Conservation (phyloP, 1,284 basidiomycete genomes). For the Cystobasidium pallidum region DNA sequence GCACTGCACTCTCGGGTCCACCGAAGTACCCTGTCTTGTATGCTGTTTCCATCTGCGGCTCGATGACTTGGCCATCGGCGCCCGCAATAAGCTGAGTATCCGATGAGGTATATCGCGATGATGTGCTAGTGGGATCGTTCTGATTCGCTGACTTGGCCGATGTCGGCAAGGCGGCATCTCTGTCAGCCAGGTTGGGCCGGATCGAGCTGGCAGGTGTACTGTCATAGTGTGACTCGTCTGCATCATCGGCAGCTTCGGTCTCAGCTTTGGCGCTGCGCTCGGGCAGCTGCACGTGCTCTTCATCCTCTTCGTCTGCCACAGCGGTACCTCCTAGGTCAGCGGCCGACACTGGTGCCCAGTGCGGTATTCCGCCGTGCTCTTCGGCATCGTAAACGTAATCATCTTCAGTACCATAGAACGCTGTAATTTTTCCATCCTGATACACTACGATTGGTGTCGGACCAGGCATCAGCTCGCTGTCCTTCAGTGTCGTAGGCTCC, state of each 20-base stretch:
- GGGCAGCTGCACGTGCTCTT: not conserved
- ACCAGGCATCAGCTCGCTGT: constrained; percentile 59
- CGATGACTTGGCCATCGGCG: not conserved
- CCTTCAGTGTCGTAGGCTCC: constrained; percentile 90
- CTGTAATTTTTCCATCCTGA: constrained; percentile 40
- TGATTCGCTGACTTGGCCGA: not conserved
- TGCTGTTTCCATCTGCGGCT: not conserved
- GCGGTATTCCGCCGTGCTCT: constrained; percentile 35
- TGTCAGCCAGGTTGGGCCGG: not conserved
- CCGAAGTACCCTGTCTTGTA: constrained; percentile 23
- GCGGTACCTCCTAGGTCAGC: constrained; percentile 7
- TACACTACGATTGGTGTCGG: constrained; percentile 66
- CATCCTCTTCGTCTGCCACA: constrained; percentile 28
- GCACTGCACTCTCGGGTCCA: constrained; percentile 23
- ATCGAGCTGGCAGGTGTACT: constrained; percentile 6
- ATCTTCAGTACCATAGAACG: constrained; percentile 40
- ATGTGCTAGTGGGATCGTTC: constrained; percentile 10
- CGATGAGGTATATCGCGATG: constrained; percentile 5
- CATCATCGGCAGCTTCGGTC: not conserved
- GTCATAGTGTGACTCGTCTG: constrained; percentile 6
- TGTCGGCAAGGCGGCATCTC: not conserved
- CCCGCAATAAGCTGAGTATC: not conserved
- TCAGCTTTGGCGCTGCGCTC: not conserved
- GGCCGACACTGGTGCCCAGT: constrained; percentile 17
- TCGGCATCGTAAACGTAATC: constrained; percentile 44